Percentiles rank a stretch among this genome's conserved stretches.
Conservation (phyloP, 2,329 filamentous ascomycete genomes). For the Helotiales sp. region DNA sequence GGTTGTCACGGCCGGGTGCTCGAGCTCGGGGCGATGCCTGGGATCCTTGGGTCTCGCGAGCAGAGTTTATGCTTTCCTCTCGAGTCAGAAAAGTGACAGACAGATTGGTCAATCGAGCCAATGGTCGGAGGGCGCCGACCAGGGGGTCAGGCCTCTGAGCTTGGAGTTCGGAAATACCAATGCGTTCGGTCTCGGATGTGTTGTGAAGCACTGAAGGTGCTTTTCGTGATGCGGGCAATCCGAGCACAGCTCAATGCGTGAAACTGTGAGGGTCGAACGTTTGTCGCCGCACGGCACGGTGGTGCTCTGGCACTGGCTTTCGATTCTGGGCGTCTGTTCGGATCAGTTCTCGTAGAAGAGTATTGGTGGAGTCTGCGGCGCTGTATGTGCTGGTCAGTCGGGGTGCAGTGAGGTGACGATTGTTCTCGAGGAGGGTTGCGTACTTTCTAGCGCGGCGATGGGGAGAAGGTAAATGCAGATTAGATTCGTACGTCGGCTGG, state of each 20-base stretch:
- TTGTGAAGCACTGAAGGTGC: slow-evolving; percentile 6
- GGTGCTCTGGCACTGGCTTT: not conserved
- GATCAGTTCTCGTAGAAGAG: not conserved
- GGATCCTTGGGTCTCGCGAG: not conserved
- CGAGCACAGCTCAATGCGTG: slow-evolving; percentile 29
- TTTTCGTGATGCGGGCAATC: slow-evolving; percentile 24
- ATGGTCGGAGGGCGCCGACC: slow-evolving; percentile 13
- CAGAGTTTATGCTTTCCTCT: slow-evolving; percentile 2
- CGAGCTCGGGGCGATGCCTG: slow-evolving; percentile 7
- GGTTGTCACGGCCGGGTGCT: slow-evolving; percentile 4
- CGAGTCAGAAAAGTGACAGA: slow-evolving; percentile 6
- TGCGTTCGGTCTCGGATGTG: slow-evolving; percentile 32
- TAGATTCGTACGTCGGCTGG: not conserved
- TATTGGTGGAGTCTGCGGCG: not conserved
- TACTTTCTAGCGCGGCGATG: not conserved
- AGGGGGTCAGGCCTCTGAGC: slow-evolving; percentile 27
- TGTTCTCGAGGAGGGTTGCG: not conserved
- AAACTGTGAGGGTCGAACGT: slow-evolving; percentile 21
- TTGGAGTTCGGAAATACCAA: slow-evolving; percentile 22
- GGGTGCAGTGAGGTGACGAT: not conserved
- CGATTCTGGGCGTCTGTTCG: too few relatives aligned
- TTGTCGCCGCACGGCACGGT: not conserved
- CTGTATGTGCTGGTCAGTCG: not conserved
- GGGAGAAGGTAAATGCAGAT: not conserved
- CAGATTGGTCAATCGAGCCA: slow-evolving; percentile 20